Evolutionary conservation across 73 alveolate genomes (phyloP).

Genomic region (Diophrys appendiculata): DNA sequence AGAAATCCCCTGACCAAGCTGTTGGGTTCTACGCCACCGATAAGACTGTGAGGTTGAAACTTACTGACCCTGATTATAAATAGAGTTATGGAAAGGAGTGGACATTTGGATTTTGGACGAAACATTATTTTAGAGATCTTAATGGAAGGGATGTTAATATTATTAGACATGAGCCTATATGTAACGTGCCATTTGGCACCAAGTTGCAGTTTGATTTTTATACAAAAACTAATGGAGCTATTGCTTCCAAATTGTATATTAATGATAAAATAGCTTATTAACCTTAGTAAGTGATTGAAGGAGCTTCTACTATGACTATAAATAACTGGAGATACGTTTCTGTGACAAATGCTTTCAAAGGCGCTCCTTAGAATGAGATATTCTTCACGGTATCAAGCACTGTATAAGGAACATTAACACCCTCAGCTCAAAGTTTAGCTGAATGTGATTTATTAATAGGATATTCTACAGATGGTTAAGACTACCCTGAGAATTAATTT

Average conservation of each 20-base stretch:
- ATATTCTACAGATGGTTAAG: neutral
- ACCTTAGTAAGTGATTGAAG: neutral
- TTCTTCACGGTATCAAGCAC: neutral
- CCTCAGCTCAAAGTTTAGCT: neutral
- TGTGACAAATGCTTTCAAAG: neutral
- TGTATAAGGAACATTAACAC: neutral
- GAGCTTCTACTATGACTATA: neutral
- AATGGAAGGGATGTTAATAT: neutral
- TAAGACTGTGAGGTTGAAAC: neutral
- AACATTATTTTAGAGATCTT: neutral
- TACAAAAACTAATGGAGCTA: neutral
- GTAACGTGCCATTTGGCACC: neutral
- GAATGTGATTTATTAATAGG: neutral
- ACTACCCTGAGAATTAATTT: neutral
- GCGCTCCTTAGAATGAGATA: neutral
- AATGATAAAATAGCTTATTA: neutral
- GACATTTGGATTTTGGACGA: neutral
- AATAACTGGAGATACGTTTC: neutral
- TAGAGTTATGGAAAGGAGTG: neutral
- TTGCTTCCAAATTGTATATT: neutral
- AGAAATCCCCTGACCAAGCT: too few relatives aligned
- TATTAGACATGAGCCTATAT: neutral
- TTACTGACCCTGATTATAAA: neutral
- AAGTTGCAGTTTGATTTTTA: neutral
- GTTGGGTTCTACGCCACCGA: too few relatives aligned